Conservation (phyloP, 805 yeast genomes). For the Starmerella scarabaei region DNA sequence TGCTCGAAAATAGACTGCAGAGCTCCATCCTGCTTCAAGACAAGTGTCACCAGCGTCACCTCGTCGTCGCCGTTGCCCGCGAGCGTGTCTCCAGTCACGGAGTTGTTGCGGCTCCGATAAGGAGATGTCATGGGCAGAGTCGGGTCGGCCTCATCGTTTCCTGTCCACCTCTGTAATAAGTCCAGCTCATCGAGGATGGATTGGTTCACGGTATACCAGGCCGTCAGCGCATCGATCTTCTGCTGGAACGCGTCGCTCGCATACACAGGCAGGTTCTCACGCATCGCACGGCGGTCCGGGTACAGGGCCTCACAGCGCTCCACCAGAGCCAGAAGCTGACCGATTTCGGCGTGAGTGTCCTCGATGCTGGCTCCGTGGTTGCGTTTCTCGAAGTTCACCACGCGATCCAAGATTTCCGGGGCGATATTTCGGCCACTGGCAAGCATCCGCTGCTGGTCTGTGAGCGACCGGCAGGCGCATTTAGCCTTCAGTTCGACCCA, state of each 20-base stretch:
- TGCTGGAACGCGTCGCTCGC: conserved; percentile 48
- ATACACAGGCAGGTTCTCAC: conserved; percentile 59
- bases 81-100: background rate
- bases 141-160: conserved; percentile 65
- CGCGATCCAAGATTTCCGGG: conserved; percentile 57
- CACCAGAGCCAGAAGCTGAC: conserved; percentile 43
- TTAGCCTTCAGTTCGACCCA: conserved; percentile 86
- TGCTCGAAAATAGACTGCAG: conserved; percentile 44
- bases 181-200: conserved; percentile 52
- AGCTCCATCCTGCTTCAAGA: conserved; percentile 49
- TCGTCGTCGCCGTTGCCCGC: too few species aligned
- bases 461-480: conserved; percentile 63
- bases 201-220: conserved; percentile 69
- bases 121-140: conserved; percentile 19
- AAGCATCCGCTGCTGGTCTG: conserved; percentile 60
- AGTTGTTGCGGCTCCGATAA: background rate
- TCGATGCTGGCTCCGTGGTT: conserved; percentile 16
- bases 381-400: conserved; percentile 47
- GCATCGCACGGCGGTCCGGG: conserved; percentile 70
- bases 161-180: conserved; percentile 66
- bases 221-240: conserved; percentile 60
- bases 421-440: conserved; percentile 58
- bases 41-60: conserved; percentile 68
- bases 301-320: conserved; percentile 63
- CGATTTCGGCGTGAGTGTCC: conserved; percentile 40